These are phyloP conservation scores for Pseudocercospora cruenta DNA, from an alignment of 2,329 filamentous ascomycete genomes.

Conservation along the genomic window DNA sequence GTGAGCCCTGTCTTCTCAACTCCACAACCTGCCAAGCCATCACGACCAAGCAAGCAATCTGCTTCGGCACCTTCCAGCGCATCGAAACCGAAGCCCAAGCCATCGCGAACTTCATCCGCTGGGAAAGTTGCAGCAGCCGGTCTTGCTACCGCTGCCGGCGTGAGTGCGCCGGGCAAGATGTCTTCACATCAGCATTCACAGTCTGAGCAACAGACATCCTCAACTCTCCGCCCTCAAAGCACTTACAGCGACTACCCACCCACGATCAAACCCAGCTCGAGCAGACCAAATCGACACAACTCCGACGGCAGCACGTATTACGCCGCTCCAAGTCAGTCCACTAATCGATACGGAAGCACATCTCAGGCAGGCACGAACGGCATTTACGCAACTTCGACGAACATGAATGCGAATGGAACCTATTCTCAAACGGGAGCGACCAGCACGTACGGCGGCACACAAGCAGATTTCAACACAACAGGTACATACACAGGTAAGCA, in stretches of 20 bases:
- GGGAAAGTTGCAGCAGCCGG: constrained; percentile 40
- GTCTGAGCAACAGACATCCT: constrained; percentile 13
- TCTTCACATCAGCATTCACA: constrained; percentile 20
- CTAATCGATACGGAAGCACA: constrained; percentile 12
- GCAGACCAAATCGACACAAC: constrained; percentile 20
- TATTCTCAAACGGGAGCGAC: constrained; percentile 11
- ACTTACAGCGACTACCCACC: constrained; percentile 18
- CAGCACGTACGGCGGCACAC: constrained; percentile 3
- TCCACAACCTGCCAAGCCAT: constrained; percentile 31
- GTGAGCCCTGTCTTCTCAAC: constrained; percentile 26
- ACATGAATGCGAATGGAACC: constrained; percentile 9
- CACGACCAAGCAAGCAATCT: constrained; percentile 36
- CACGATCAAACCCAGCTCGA: constrained; percentile 12
- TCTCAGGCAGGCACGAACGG: constrained; percentile 16
- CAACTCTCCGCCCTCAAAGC: constrained; percentile 18
- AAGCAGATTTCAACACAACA: constrained; percentile 11
- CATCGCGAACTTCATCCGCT: constrained; percentile 42
- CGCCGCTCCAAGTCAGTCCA: constrained; percentile 12
- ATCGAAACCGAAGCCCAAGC: constrained; percentile 25
- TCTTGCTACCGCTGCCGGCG: constrained; percentile 46
- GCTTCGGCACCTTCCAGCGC: constrained; percentile 34
- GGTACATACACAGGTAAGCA: constrained; percentile 45
- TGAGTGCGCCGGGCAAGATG: constrained; percentile 38
- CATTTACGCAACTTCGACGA: constrained; percentile 6
- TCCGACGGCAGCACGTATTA: constrained; percentile 29